phyloP scores from a whole-genome alignment of 129 eudicot species.

The Helichrysum umbraculigerum region DNA sequence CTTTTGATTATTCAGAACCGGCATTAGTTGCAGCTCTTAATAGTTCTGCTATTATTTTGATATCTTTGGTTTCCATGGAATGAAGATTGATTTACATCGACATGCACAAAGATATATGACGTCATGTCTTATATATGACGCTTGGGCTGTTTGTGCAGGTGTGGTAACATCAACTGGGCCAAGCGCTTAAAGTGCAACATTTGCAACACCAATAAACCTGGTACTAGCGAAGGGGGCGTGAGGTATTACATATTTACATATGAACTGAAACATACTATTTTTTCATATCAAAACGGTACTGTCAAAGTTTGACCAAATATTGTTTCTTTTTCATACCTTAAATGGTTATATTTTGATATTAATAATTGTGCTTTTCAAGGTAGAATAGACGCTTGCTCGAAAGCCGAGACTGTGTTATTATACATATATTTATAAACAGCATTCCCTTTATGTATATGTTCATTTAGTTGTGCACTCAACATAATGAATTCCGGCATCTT shows the following conservation, averaged over 20 bases:
- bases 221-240: conserved; percentile 87
- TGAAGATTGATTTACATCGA: neutral
- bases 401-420: neutral
- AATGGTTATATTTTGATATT: neutral
- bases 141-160: conserved; percentile 48
- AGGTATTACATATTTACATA: conserved; percentile 46
- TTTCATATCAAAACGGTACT: neutral
- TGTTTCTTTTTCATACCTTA: neutral
- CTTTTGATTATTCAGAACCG: neutral
- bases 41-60: neutral
- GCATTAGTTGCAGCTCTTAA: neutral
- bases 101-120: neutral
- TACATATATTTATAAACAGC: neutral
- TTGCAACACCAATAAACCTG: conserved; percentile 99
- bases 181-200: conserved; percentile 92
- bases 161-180: conserved; percentile 99
- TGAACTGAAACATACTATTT: neutral
- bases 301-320: neutral
- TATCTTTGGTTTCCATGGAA: neutral
- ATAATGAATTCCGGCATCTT: neutral
- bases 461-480: neutral
- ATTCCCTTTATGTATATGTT: neutral
- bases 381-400: neutral
- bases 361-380: neutral
- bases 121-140: neutral